Evolutionary conservation across 116 monocot genomes (phyloP), one percentile per base, ranked within the genome.

Genomic region (Posidonia oceanica): DNA sequence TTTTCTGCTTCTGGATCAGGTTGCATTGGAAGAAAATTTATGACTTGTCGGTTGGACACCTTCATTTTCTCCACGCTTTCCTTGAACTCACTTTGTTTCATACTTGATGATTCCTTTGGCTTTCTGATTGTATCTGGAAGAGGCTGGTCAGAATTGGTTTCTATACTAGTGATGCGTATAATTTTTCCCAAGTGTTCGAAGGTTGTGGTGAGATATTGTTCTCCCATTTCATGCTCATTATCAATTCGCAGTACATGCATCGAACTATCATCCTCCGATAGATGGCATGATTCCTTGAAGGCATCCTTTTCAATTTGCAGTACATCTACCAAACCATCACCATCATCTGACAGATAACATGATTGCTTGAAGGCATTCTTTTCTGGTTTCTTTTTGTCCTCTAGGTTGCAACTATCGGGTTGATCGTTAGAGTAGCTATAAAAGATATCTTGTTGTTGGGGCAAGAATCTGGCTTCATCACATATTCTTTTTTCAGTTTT

Each of bases 1-100:
- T 73, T 81, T 51, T 96, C 91, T 66, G 74, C 78, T 69, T 88
- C 84, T 20, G 80, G 81, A 40, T 88, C 87, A n/a, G 88, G 84
- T 69, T 86, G 83, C 39, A 71, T 29, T 1, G 80, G 78, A 14
- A 87, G 85, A 65, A 87, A 80, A 1, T 61, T 67, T 1, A 87
- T 84, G 15, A 74, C 61, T 62, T 81, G 55, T 44, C 87, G 88
- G 71, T 86, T 86, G 76, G 85, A 82, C 51, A 15, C 59, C 52
- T 14, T 77, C 71, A 17, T 42, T 37, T 48, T 53, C 5, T 63
- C 40, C 16, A n/a, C 39, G 29, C 36, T 44, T 60, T 70, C 66
- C 17, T 39, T 36, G 14, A 36, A 18, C 60, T 14, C 72, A 69
- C 29, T 82, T 54, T 70, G 82, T 2, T 40, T 38, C 21, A 73